Conservation (phyloP, 495 filamentous ascomycete species). For the Daldinia concentrica region DNA sequence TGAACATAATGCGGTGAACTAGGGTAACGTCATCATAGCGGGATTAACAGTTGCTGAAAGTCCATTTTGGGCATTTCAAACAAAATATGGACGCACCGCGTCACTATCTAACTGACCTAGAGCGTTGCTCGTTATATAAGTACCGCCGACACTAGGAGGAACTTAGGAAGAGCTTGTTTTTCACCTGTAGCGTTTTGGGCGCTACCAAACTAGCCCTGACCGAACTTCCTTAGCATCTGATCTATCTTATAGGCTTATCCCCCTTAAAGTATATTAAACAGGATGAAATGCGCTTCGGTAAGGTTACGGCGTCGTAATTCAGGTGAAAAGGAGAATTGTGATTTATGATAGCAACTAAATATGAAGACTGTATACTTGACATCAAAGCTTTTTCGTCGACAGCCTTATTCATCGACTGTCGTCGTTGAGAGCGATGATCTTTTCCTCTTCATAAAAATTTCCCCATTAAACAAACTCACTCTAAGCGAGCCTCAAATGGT, state of each 20-base stretch:
- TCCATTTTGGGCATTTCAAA: neutral
- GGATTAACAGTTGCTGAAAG: neutral
- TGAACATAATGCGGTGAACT: neutral
- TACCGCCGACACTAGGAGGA: conserved; percentile 17
- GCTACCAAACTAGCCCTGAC: neutral
- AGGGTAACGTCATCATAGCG: neutral
- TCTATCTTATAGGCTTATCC: neutral
- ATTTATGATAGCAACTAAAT: neutral
- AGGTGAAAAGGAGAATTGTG: neutral
- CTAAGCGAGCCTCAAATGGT: conserved; percentile 31
- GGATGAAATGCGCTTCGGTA: neutral
- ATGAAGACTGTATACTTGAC: neutral
- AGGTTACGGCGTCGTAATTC: neutral
- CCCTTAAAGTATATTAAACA: neutral
- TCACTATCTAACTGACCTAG: conserved; percentile 9
- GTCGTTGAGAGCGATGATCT: conserved; percentile 34
- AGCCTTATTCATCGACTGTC: conserved; percentile 29
- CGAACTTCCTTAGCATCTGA: neutral
- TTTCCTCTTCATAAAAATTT: conserved; percentile 31
- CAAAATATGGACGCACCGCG: neutral
- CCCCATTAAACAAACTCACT: conserved; percentile 39
- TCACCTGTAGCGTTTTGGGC: neutral
- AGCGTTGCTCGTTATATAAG: neutral
- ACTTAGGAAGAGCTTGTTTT: neutral
- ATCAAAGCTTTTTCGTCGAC: neutral